These are phyloP conservation scores for Colletotrichum godetiae DNA, from an alignment of 2,329 filamentous ascomycete species.

Conservation along the genomic window DNA sequence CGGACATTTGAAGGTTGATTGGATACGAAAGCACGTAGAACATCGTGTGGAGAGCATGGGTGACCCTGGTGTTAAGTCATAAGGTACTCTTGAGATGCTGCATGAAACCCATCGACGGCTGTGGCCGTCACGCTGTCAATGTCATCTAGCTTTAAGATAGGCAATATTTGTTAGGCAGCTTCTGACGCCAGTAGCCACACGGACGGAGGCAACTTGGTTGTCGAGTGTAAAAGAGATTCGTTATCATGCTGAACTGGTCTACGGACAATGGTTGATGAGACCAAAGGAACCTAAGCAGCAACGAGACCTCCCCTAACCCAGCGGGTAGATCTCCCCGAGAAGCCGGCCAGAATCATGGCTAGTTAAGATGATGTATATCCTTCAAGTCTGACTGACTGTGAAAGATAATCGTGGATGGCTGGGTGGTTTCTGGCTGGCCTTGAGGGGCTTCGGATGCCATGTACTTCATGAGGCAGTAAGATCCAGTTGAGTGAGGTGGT, in stretches of 20 bases:
- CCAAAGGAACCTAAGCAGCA: neutral
- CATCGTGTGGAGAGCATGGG: neutral
- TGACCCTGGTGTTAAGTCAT: neutral
- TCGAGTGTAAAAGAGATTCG: neutral
- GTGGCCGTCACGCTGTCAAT: neutral
- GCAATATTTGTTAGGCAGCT: neutral
- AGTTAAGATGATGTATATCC: neutral
- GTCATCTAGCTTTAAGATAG: neutral
- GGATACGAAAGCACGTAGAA: neutral
- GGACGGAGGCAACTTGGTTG: no score
- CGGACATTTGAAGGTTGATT: neutral
- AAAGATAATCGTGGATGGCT: neutral
- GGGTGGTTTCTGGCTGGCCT: neutral
- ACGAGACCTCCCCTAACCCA: conserved; percentile 17
- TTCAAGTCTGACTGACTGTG: neutral
- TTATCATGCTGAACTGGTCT: neutral
- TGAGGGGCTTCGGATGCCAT: no score
- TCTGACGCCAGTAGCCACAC: neutral
- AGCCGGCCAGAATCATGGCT: conserved; percentile 2
- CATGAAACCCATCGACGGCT: neutral
- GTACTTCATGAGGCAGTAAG: neutral
- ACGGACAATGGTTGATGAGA: neutral
- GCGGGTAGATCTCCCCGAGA: conserved; percentile 27
- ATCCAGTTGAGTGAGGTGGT: neutral
- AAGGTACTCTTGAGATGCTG: neutral